These are phyloP conservation scores for Tilletia setariae DNA, from an alignment of 1,284 basidiomycete species.

Conservation along the genomic window DNA sequence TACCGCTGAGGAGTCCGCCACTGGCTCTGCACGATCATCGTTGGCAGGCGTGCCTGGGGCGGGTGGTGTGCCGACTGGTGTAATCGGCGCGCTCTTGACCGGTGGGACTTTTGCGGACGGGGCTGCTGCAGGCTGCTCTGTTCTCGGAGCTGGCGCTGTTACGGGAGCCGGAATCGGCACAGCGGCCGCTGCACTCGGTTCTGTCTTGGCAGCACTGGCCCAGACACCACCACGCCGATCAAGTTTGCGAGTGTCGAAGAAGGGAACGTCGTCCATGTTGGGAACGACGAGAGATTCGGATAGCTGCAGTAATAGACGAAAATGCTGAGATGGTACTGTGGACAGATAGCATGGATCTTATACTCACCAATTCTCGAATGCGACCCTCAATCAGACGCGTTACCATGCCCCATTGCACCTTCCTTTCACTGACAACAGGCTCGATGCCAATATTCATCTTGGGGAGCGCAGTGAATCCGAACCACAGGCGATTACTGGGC, in stretches of 20 bases:
- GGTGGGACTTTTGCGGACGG: slow-evolving; percentile 10
- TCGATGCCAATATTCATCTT: slow-evolving; percentile 83
- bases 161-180: slow-evolving; percentile 27
- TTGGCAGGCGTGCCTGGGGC: not conserved
- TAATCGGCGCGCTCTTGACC: slow-evolving; percentile 10
- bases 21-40: not conserved
- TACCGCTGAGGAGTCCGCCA: slow-evolving; percentile 4
- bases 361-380: slow-evolving; percentile 79
- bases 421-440: slow-evolving; percentile 83
- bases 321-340: not conserved
- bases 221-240: slow-evolving; percentile 81
- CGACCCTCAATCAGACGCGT: slow-evolving; percentile 82
- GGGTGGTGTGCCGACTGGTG: not conserved
- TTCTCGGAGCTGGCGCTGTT: not conserved
- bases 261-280: slow-evolving; percentile 95
- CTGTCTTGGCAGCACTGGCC: slow-evolving; percentile 65
- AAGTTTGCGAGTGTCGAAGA: slow-evolving; percentile 73
- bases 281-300: slow-evolving; percentile 89
- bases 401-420: slow-evolving; percentile 90
- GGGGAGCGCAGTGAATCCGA: slow-evolving; percentile 89
- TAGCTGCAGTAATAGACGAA: slow-evolving; percentile 61
- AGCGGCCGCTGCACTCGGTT: slow-evolving; percentile 28
- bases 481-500: slow-evolving; percentile 94
- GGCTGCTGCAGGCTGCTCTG: slow-evolving; percentile 12
- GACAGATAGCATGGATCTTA: slow-evolving; percentile 1